A percentile compares a stretch with the other conserved stretches of the same genome.
phyloP scores from a whole-genome alignment of 2,329 filamentous ascomycete genomes.

The Xylariales sp. region DNA sequence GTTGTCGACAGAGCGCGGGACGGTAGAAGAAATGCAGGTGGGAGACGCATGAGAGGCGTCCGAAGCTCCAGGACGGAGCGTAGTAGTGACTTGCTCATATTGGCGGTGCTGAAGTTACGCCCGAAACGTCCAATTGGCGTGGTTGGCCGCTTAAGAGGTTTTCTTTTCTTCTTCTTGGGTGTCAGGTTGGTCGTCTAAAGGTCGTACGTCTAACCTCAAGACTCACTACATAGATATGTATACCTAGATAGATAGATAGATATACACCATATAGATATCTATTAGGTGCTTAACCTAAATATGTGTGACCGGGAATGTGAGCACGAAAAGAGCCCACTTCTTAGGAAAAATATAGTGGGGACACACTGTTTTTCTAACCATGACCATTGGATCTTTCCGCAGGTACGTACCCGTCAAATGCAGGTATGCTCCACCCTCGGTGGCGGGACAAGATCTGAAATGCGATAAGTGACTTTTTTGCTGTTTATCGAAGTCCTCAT shows the following conservation, averaged over 20 bases:
- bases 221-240: no score
- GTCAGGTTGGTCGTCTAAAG: background rate
- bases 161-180: background rate
- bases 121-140: conserved; percentile 3
- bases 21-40: conserved; percentile 64
- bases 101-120: background rate
- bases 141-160: background rate
- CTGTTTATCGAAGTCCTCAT: conserved; percentile 20
- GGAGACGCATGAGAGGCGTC: conserved; percentile 57
- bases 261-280: no score
- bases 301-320: background rate
- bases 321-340: conserved; percentile 17
- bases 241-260: no score
- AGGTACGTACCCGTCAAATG: background rate
- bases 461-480: conserved; percentile 33
- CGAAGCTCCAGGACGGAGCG: conserved; percentile 73
- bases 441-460: conserved; percentile 20
- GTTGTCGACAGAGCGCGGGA: conserved; percentile 55
- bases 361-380: conserved; percentile 22
- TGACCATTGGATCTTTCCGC: background rate
- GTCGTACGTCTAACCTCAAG: no score
- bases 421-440: conserved; percentile 4
- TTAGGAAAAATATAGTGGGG: conserved; percentile 42
- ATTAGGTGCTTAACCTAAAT: conserved; percentile 9
- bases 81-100: conserved; percentile 70